These are phyloP conservation scores for Vaccinium myrtillus DNA, from an alignment of 148 eudicot genomes.

Conservation along the genomic window DNA sequence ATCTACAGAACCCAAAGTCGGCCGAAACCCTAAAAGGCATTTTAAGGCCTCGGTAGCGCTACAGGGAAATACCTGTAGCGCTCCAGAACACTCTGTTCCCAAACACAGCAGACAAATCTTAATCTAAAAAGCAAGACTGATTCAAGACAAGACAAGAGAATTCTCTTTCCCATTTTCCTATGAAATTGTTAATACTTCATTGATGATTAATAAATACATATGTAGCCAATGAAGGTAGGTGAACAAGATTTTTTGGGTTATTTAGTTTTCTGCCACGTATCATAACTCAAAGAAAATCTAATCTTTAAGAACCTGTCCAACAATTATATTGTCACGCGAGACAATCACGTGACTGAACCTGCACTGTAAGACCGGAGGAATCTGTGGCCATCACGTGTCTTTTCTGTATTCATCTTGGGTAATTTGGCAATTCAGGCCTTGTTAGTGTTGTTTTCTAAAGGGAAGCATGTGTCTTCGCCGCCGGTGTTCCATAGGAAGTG, in stretches of 20 bases:
- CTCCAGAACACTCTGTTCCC: no score
- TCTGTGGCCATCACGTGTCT: neutral
- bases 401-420: neutral
- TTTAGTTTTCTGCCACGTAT: neutral
- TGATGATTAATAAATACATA: neutral
- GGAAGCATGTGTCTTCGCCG: slow-evolving; percentile 87
- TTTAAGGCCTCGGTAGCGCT: no score
- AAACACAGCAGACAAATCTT: no score
- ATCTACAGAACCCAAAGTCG: no score
- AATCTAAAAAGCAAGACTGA: neutral
- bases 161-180: neutral
- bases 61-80: no score
- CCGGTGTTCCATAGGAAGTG: slow-evolving; percentile 89
- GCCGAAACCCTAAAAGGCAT: no score
- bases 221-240: neutral
- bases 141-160: neutral
- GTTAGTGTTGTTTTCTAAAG: slow-evolving; percentile 39
- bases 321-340: neutral
- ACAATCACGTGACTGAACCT: neutral
- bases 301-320: neutral
- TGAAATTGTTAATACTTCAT: neutral
- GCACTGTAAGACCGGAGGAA: neutral
- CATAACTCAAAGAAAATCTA: neutral
- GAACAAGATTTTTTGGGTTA: neutral
- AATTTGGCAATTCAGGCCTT: neutral